A percentile compares a stretch with the other conserved stretches of the same genome.
Evolutionary conservation across 2,329 filamentous ascomycete genomes (phyloP).

Genomic region (Aspergillus sp.): DNA sequence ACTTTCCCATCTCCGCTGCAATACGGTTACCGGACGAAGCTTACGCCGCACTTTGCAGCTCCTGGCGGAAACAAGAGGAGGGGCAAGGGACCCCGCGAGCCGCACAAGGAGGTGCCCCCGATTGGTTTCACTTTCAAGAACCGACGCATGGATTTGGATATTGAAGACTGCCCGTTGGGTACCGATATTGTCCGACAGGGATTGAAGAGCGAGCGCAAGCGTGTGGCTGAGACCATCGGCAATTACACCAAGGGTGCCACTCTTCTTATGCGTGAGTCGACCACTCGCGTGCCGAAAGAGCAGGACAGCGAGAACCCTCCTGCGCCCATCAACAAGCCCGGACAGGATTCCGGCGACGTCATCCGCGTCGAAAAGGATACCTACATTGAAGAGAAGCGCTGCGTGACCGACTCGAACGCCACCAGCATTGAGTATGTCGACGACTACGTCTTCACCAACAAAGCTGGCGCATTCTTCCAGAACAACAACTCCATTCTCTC

Average conservation of each 20-base stretch:
- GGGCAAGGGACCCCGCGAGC: slow-evolving; percentile 52
- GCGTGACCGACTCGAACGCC: slow-evolving; percentile 81
- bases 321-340: slow-evolving; percentile 26
- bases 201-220: slow-evolving; percentile 74
- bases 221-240: slow-evolving; percentile 68
- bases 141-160: slow-evolving; percentile 78
- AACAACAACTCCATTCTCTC: slow-evolving; percentile 99
- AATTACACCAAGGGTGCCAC: slow-evolving; percentile 83
- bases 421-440: slow-evolving; percentile 86
- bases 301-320: slow-evolving; percentile 4
- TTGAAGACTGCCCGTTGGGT: slow-evolving; percentile 95
- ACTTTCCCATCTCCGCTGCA: slow-evolving; percentile 89
- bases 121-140: slow-evolving; percentile 92
- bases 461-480: slow-evolving; percentile 94
- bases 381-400: slow-evolving; percentile 78
- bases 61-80: slow-evolving; percentile 58
- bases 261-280: slow-evolving; percentile 83
- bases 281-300: slow-evolving; percentile 56
- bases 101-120: slow-evolving; percentile 61
- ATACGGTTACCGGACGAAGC: slow-evolving; percentile 93
- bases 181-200: slow-evolving; percentile 81
- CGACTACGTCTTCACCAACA: slow-evolving; percentile 82
- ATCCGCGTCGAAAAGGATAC: slow-evolving; percentile 59
- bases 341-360: slow-evolving; percentile 43
- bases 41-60: slow-evolving; percentile 93